Percentiles rank a stretch among this genome's conserved stretches.
Evolutionary conservation across 2,329 filamentous ascomycete genomes (phyloP).

Genomic region (Aspergillus versicolor): DNA sequence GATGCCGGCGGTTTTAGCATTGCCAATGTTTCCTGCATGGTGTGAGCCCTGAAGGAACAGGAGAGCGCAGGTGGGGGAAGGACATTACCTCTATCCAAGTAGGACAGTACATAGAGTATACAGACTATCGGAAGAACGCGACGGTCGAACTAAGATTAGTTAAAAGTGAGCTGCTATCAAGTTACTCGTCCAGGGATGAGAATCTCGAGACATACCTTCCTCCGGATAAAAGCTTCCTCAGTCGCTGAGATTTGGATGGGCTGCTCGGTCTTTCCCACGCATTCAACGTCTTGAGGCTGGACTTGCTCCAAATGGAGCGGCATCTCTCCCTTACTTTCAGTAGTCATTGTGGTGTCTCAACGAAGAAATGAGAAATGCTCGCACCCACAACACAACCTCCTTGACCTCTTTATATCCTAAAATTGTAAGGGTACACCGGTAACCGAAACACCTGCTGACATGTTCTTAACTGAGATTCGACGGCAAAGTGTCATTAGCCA

Average conservation of each 20-base stretch:
- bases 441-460: too few relatives aligned
- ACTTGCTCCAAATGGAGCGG: conserved; percentile 1
- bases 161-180: background rate
- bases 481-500: background rate
- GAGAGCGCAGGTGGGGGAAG: background rate
- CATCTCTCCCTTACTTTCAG: background rate
- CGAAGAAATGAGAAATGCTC: too few relatives aligned
- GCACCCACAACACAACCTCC: background rate
- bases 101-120: conserved; percentile 24
- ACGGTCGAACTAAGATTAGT: conserved; percentile 18
- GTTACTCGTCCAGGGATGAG: background rate
- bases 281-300: background rate
- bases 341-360: too few relatives aligned
- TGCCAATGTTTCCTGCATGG: conserved; percentile 22
- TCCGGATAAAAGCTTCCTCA: conserved; percentile 4
- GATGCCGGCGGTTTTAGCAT: conserved; percentile 26
- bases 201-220: background rate
- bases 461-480: too few relatives aligned
- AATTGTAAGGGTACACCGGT: too few relatives aligned
- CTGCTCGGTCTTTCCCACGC: background rate
- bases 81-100: conserved; percentile 22
- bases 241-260: background rate
- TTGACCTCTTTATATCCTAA: background rate
- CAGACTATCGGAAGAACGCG: conserved; percentile 24
- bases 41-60: background rate